Evolutionary conservation across 768 basidiomycete species (phyloP).

Genomic region (Polyporus arcularius): DNA sequence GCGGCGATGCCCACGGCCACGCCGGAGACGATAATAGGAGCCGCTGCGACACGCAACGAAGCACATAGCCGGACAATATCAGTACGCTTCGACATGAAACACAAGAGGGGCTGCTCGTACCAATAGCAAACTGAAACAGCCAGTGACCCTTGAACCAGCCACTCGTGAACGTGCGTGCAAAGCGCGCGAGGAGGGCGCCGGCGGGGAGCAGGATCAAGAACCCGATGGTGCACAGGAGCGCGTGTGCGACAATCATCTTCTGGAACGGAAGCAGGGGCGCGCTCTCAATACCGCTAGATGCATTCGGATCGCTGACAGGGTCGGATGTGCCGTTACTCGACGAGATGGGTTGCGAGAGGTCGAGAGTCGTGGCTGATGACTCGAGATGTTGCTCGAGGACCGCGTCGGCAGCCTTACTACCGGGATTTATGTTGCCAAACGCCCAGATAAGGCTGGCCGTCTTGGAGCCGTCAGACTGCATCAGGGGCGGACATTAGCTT

Average conservation of each 20-base stretch:
- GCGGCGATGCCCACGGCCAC: slow-evolving; percentile 45
- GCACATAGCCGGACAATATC: neutral
- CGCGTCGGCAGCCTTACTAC: slow-evolving; percentile 46
- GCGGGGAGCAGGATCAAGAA: slow-evolving; percentile 60
- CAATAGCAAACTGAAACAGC: slow-evolving; percentile 48
- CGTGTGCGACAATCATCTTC: slow-evolving; percentile 54
- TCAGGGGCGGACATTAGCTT: neutral
- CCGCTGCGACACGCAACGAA: slow-evolving; percentile 30
- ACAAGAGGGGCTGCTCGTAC: slow-evolving; percentile 12
- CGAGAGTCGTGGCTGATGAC: slow-evolving; percentile 42
- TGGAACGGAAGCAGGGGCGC: slow-evolving; percentile 46
- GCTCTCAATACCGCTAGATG: slow-evolving; percentile 1
- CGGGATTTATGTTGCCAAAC: slow-evolving; percentile 51
- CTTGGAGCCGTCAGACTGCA: slow-evolving; percentile 44
- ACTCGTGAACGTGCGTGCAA: slow-evolving; percentile 50
- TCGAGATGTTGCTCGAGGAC: slow-evolving; percentile 49
- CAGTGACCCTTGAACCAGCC: slow-evolving; percentile 47
- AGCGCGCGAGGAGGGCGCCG: slow-evolving; percentile 58
- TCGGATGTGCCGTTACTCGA: slow-evolving; percentile 21
- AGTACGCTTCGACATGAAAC: neutral
- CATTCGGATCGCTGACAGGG: slow-evolving; percentile 13
- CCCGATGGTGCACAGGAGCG: slow-evolving; percentile 49
- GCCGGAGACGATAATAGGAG: slow-evolving; percentile 55
- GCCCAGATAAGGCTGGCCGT: slow-evolving; percentile 59
- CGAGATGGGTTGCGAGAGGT: slow-evolving; percentile 45